A percentile compares a stretch with the other conserved stretches of the same genome.
These are phyloP conservation scores for Fusarium subglutinans DNA, from an alignment of 2,329 filamentous ascomycete genomes.

Conservation along the genomic window DNA sequence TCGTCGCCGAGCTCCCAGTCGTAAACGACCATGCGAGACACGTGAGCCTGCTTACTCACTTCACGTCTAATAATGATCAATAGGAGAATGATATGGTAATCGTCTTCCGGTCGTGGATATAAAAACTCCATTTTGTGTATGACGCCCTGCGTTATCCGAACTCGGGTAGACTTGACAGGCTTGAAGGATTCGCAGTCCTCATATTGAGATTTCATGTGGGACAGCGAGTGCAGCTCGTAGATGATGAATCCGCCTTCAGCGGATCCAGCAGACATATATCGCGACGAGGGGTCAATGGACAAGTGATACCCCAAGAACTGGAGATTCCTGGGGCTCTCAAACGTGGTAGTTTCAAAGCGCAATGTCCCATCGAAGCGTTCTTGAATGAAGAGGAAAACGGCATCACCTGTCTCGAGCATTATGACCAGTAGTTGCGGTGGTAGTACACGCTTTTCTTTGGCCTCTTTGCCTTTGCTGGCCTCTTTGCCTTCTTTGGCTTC, in stretches of 20 bases:
- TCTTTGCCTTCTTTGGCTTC: neutral
- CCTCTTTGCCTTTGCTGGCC: neutral
- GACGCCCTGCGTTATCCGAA: constrained; percentile 69
- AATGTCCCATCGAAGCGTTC: constrained; percentile 54
- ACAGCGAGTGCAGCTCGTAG: constrained; percentile 71
- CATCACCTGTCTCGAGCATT: constrained; percentile 75
- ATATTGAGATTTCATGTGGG: constrained; percentile 61
- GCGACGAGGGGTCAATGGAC: constrained; percentile 80
- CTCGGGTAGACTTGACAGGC: constrained; percentile 63
- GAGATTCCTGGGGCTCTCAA: constrained; percentile 66
- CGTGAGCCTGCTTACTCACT: constrained; percentile 23
- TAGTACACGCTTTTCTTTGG: constrained; percentile 45
- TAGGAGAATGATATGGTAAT: constrained; percentile 79
- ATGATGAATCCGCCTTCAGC: constrained; percentile 76
- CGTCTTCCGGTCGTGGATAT: constrained; percentile 72
- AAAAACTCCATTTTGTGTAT: constrained; percentile 91
- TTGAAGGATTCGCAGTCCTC: constrained; percentile 55
- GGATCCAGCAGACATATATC: constrained; percentile 74
- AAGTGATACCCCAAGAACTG: constrained; percentile 72
- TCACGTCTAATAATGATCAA: constrained; percentile 65
- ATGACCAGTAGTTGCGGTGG: constrained; percentile 86
- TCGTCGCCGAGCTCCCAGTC: constrained; percentile 67
- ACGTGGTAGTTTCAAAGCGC: constrained; percentile 69
- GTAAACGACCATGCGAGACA: constrained; percentile 64
- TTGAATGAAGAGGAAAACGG: constrained; percentile 79